Evolutionary conservation across 495 filamentous ascomycete species (phyloP), one percentile per base, ranked within the genome.

Genomic region (Xylaria curta): DNA sequence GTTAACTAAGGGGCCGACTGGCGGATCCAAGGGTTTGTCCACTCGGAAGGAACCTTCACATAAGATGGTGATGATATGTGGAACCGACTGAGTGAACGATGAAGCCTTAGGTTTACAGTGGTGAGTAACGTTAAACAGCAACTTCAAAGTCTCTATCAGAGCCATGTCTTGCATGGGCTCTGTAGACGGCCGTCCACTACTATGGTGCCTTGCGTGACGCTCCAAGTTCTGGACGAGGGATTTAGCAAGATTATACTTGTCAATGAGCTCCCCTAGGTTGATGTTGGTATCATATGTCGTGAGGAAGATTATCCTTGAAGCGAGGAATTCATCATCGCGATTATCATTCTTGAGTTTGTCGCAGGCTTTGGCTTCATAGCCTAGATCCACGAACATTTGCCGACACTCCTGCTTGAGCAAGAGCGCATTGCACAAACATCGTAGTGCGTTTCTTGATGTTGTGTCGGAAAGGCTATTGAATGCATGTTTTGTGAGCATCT

Each of bases 361-460:
- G 47, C 93, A 93, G 17, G 90, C 86, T 77, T 91, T 92, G 26
- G 86, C 82, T 47, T 88, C 90, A 73, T 88, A 93, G 10, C 91
- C 92, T n/a, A 93, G 82, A 78, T 97, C 90, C 2, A 95, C 92
- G 73, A 97, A 92, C 46, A 89, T 85, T 78, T 97, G 93, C 40
- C 97, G 88, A 58, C 91, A 92, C 58, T 89, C 85, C 15, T 84
- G 77, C 61, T 89, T 86, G 17, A 98, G 85, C 5, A 98, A 83
- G 42, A 98, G 82, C 5, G 94, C 88, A 81, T 99, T 99, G 69
- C 94, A 96, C 33, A 98, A 84, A 73, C 94, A 94, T 69, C 94
- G 89, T 40, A 98, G 81, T 4, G 95, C 96, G 76, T 94, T 90
- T 64, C 89, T 89, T 8, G 93, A 92, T 2, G 91, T 88, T 5